A percentile compares a stretch with the other conserved stretches of the same genome.
Conservation (phyloP, 2,329 filamentous ascomycete species). For the Knufia fluminis region DNA sequence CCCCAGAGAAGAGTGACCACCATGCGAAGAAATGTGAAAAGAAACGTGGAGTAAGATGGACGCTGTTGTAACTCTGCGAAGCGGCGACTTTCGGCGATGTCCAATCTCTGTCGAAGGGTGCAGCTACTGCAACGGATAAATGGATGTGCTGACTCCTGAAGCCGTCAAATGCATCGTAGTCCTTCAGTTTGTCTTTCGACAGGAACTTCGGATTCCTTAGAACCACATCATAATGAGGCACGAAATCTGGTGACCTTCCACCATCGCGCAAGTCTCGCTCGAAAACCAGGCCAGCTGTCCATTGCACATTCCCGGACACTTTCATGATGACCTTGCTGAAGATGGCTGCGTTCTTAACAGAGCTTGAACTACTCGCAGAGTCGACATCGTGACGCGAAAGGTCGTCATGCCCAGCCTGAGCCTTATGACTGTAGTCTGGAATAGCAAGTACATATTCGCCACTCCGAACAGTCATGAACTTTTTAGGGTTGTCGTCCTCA, state of each 20-base stretch:
- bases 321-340: conserved; percentile 99
- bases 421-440: conserved; percentile 85
- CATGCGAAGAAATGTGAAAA: conserved; percentile 98
- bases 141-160: conserved; percentile 97
- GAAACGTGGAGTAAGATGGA: conserved; percentile 88
- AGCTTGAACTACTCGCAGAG: conserved; percentile 54
- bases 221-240: conserved; percentile 82
- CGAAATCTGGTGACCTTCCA: conserved; percentile 74
- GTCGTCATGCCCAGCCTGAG: conserved; percentile 51
- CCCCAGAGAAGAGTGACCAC: conserved; percentile 94
- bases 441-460: conserved; percentile 91
- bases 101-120: conserved; percentile 83
- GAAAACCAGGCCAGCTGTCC: conserved; percentile 84
- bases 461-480: conserved; percentile 92
- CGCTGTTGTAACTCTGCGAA: conserved; percentile 88
- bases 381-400: conserved; percentile 41
- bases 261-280: conserved; percentile 69
- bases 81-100: conserved; percentile 61
- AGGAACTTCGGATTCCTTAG: conserved; percentile 72
- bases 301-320: conserved; percentile 88
- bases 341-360: conserved; percentile 61
- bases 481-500: conserved; percentile 74
- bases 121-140: conserved; percentile 81
- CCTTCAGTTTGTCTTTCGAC: conserved; percentile 39
- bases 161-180: conserved; percentile 89